Conservation (phyloP, 1,284 basidiomycete species). For the Porogramme epimiltina region DNA sequence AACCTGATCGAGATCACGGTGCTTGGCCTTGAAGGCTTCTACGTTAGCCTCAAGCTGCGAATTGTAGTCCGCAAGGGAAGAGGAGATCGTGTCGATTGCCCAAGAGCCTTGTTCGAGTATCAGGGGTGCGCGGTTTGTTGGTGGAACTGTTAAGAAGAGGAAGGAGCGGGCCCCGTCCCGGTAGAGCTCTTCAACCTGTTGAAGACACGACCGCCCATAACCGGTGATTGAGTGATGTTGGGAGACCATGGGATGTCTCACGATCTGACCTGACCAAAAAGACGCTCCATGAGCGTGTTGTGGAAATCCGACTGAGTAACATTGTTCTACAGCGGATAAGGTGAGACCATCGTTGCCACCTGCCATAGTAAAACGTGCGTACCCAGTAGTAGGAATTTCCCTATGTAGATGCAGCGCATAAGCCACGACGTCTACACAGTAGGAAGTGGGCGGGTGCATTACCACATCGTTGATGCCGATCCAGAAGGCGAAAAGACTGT, state of each 20-base stretch:
- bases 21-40: constrained; percentile 40
- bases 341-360: constrained; percentile 5
- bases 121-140: constrained; percentile 60
- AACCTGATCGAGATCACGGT: constrained; percentile 45
- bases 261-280: constrained; percentile 53
- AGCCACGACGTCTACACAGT: constrained; percentile 2
- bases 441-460: constrained; percentile 7
- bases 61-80: constrained; percentile 54
- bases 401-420: constrained; percentile 29
- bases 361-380: constrained; percentile 9
- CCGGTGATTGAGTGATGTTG: not conserved
- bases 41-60: constrained; percentile 42
- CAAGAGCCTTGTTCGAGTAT: constrained; percentile 49
- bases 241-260: no score
- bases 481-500: constrained; percentile 64
- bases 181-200: constrained; percentile 58
- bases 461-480: constrained; percentile 71
- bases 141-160: constrained; percentile 69
- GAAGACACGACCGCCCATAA: not conserved
- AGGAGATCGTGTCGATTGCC: constrained; percentile 38
- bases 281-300: constrained; percentile 49
- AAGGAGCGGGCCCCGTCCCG: constrained; percentile 59
- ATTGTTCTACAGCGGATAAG: constrained; percentile 45
- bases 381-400: constrained; percentile 58
- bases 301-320: constrained; percentile 55